A percentile compares a stretch with the other conserved stretches of the same genome.
Evolutionary conservation across 768 basidiomycete genomes (phyloP).

Genomic region (Serendipita sp.): DNA sequence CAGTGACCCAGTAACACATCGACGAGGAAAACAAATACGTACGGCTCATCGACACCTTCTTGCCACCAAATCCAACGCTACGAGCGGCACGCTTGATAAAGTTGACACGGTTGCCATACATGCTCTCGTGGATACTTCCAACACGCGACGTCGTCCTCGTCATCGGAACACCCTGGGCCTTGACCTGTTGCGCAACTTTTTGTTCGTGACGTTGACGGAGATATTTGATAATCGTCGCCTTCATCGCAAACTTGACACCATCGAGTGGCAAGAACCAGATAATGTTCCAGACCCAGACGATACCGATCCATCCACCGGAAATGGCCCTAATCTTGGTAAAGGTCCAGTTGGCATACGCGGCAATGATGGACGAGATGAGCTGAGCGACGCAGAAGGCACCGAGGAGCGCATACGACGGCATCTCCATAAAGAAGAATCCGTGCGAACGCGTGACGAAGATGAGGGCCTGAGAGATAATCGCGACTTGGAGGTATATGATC

Average conservation of each 20-base stretch:
- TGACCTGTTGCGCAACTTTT: slow-evolving; percentile 21
- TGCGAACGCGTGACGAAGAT: slow-evolving; percentile 95
- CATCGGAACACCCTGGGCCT: slow-evolving; percentile 45
- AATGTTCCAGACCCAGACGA: slow-evolving; percentile 94
- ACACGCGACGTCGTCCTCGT: slow-evolving; percentile 79
- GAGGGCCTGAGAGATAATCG: slow-evolving; percentile 95
- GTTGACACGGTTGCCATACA: slow-evolving; percentile 88
- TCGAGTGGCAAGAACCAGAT: slow-evolving; percentile 94
- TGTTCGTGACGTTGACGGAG: slow-evolving; percentile 50
- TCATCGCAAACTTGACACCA: slow-evolving; percentile 92
- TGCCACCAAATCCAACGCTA: slow-evolving; percentile 73
- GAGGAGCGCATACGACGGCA: slow-evolving; percentile 78
- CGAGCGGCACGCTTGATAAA: slow-evolving; percentile 81
- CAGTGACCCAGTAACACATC: neutral
- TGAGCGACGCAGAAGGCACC: slow-evolving; percentile 86
- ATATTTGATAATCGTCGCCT: slow-evolving; percentile 74
- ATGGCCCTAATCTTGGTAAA: slow-evolving; percentile 72
- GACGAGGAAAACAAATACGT: neutral
- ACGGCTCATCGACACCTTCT: slow-evolving; percentile 58
- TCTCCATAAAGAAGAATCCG: slow-evolving; percentile 93
- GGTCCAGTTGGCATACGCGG: slow-evolving; percentile 83
- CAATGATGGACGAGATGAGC: slow-evolving; percentile 89
- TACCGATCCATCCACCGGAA: slow-evolving; percentile 92
- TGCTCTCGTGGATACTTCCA: slow-evolving; percentile 74
- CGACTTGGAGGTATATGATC: slow-evolving; percentile 89